phyloP scores from a whole-genome alignment of 148 eudicot species.

The Linanthus parryae region DNA sequence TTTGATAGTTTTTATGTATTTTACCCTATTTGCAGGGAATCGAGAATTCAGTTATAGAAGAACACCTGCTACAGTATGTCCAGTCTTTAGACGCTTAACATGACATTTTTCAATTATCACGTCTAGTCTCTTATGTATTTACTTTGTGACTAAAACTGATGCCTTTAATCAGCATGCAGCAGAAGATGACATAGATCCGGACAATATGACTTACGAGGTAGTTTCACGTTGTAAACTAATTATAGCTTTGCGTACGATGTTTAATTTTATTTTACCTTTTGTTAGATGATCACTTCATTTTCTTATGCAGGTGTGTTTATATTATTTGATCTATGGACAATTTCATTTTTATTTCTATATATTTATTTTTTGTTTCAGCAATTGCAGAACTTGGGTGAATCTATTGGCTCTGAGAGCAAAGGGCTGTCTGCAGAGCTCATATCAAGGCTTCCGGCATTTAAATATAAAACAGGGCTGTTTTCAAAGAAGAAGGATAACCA shows the following conservation, averaged over 20 bases:
- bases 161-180: constrained; percentile 20
- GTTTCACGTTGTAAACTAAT: not conserved
- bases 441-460: constrained; percentile 56
- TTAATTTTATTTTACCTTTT: not conserved
- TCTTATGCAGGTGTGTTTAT: not conserved
- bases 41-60: constrained; percentile 25
- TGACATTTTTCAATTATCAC: not conserved
- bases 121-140: not conserved
- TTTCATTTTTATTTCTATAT: constrained; percentile 1
- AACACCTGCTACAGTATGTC: constrained; percentile 30
- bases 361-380: not conserved
- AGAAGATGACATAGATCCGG: constrained; percentile 57
- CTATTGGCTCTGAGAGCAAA: no score
- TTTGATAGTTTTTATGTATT: constrained; percentile 1
- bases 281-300: not conserved
- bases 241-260: not conserved
- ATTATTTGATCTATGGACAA: no score
- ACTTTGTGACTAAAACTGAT: constrained; percentile 22
- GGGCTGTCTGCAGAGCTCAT: no score
- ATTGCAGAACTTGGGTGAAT: no score
- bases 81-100: not conserved
- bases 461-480: constrained; percentile 46
- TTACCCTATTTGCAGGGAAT: constrained; percentile 19
- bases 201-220: constrained; percentile 71
- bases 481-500: constrained; percentile 37